These are phyloP conservation scores for Solanum chmielewskii DNA, from an alignment of 257 asterid species.

Conservation along the genomic window DNA sequence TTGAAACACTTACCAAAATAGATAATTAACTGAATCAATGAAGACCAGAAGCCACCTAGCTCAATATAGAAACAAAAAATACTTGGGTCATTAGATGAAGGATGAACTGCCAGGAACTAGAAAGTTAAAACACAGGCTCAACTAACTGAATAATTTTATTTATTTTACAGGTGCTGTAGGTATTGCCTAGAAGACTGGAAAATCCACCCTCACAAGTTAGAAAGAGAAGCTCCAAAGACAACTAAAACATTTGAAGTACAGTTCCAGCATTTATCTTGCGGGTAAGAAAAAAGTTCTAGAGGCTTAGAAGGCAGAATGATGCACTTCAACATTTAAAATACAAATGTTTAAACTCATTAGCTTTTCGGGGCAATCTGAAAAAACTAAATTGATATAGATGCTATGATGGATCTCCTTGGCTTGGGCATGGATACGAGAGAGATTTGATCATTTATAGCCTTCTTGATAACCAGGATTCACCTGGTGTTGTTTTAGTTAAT, in stretches of 20 bases:
- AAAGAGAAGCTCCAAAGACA: background rate
- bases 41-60: background rate
- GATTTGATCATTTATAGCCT: background rate
- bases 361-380: background rate
- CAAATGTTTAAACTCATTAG: background rate
- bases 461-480: background rate
- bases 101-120: background rate
- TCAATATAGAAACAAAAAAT: background rate
- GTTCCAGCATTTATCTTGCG: background rate
- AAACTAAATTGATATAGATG: background rate
- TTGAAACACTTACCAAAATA: background rate
- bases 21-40: background rate
- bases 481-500: background rate
- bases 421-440: background rate
- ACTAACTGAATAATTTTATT: background rate
- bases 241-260: background rate
- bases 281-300: background rate
- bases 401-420: background rate
- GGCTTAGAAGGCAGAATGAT: background rate
- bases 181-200: background rate
- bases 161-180: background rate
- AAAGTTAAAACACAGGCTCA: background rate
- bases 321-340: background rate
- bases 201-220: background rate
- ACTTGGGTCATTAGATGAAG: background rate